Conservation (phyloP, 2,329 filamentous ascomycete species). For the Whalleya microplaca region DNA sequence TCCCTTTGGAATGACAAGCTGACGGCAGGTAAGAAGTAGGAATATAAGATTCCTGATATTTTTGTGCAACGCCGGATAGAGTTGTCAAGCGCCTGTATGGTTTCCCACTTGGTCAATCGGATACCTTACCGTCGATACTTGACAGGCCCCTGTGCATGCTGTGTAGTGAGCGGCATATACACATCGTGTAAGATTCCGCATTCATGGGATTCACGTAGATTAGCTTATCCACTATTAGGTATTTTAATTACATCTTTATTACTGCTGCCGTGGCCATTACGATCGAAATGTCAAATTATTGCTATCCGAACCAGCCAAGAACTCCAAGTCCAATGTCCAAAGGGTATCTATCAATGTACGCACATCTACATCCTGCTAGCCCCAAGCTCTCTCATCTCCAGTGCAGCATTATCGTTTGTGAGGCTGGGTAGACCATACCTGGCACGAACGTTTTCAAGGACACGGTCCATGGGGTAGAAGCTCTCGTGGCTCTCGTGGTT, state of each 20-base stretch:
- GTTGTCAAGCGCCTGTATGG: too few relatives aligned
- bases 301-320: conserved; percentile 1
- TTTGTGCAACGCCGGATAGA: too few relatives aligned
- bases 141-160: neutral
- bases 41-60: too few relatives aligned
- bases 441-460: conserved; percentile 59
- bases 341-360: conserved; percentile 30
- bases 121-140: too few relatives aligned
- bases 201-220: neutral
- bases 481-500: conserved; percentile 67
- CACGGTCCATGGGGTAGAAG: conserved; percentile 69
- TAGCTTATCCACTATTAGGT: neutral
- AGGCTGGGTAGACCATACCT: conserved; percentile 41
- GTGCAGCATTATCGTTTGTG: conserved; percentile 24
- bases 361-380: conserved; percentile 12
- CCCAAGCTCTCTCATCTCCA: conserved; percentile 38
- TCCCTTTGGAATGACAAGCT: too few relatives aligned
- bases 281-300: neutral
- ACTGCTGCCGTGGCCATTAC: neutral
- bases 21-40: too few relatives aligned
- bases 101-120: too few relatives aligned
- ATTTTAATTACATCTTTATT: neutral
- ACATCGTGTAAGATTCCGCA: too few relatives aligned
- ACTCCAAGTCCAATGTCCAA: conserved; percentile 22
- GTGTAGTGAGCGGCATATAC: neutral